phyloP scores from a whole-genome alignment of 2,329 filamentous ascomycete species.

The Exophiala mesophila region DNA sequence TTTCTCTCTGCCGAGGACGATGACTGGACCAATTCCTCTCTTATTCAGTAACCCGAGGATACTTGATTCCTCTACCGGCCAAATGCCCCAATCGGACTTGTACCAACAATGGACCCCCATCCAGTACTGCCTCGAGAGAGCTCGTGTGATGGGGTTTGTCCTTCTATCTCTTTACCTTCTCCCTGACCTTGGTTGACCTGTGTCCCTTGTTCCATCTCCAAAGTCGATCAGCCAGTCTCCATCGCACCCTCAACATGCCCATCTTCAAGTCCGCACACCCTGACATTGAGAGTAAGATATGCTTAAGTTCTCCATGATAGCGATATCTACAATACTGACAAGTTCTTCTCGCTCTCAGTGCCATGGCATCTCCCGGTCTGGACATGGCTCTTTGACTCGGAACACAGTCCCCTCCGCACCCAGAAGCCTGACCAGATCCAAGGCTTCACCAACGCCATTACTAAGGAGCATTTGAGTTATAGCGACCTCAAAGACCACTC shows the following conservation, averaged over 20 bases:
- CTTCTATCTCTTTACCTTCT: too few species aligned
- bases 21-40: too few species aligned
- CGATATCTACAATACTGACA: neutral
- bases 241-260: slow-evolving; percentile 16
- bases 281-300: slow-evolving; percentile 18
- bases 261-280: slow-evolving; percentile 25
- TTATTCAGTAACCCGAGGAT: too few species aligned
- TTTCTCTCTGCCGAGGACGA: too few species aligned
- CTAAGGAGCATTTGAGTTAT: slow-evolving; percentile 55
- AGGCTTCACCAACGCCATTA: slow-evolving; percentile 56
- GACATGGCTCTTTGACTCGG: slow-evolving; percentile 58
- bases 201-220: too few species aligned
- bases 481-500: slow-evolving; percentile 54
- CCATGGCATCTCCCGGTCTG: slow-evolving; percentile 53
- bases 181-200: too few species aligned
- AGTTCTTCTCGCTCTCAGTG: slow-evolving; percentile 34
- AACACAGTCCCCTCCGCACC: slow-evolving; percentile 46
- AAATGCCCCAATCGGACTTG: too few species aligned
- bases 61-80: too few species aligned
- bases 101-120: too few species aligned
- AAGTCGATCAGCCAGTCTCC: neutral
- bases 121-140: too few species aligned
- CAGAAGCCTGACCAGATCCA: slow-evolving; percentile 39
- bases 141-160: too few species aligned
- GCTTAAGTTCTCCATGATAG: neutral